A percentile compares a stretch with the other conserved stretches of the same genome.
Conservation (phyloP, 2,329 filamentous ascomycete species). For the Colletotrichum falcatum region DNA sequence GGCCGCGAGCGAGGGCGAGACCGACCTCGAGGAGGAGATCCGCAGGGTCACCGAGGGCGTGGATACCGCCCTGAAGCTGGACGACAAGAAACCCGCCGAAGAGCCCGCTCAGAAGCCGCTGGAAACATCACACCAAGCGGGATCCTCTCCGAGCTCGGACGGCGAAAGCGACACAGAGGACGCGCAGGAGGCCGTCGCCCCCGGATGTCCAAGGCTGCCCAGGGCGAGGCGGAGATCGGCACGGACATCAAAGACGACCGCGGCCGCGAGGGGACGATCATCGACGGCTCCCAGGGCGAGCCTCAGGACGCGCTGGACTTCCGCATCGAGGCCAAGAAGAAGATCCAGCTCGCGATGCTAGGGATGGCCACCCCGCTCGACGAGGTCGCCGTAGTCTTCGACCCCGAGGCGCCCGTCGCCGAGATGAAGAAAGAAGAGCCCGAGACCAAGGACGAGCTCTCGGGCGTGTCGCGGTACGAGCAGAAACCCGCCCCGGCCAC, state of each 20-base stretch:
- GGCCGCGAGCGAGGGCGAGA: conserved; percentile 48
- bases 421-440: conserved; percentile 14
- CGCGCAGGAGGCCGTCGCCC: neutral
- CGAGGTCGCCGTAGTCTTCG: conserved; percentile 33
- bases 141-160: neutral
- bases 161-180: conserved; percentile 15
- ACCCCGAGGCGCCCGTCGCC: conserved; percentile 21
- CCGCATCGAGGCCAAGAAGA: conserved; percentile 35
- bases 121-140: conserved; percentile 7
- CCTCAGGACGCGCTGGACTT: conserved; percentile 32
- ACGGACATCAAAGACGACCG: conserved; percentile 37
- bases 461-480: conserved; percentile 22
- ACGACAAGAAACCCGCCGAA: conserved; percentile 41
- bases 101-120: neutral
- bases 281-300: conserved; percentile 26
- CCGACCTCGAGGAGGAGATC: conserved; percentile 58
- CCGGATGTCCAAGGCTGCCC: conserved; percentile 9
- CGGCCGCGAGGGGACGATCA: conserved; percentile 27
- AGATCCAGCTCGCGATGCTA: conserved; percentile 32
- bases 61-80: conserved; percentile 50
- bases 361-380: conserved; percentile 34
- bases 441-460: neutral
- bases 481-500: neutral
- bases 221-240: conserved; percentile 23
- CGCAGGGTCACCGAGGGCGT: conserved; percentile 53